Evolutionary conservation across 2,329 filamentous ascomycete genomes (phyloP), one percentile per base, ranked within the genome.

Genomic region (Aspergillus pseudotamarii): DNA sequence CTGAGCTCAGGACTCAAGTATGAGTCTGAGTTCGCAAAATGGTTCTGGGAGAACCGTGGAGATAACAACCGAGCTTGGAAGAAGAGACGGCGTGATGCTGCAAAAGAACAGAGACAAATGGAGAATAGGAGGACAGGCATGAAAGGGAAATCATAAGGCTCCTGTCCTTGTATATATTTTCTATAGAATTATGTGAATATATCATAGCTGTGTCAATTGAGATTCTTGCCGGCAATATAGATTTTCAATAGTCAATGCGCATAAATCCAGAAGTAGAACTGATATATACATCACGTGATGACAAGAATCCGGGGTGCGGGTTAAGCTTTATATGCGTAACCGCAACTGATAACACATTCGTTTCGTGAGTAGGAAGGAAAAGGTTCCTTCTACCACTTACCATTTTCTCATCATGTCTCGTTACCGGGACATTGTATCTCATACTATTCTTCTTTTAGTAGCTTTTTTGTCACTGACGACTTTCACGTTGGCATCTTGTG

Each of bases 21-120:
- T 3, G 84, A 88, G 64, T 86, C 83, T 59, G 86, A 87, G 41
- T 89, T 89, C 69, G 76, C 81, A 6, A 86, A 88, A 71, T 87
- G 85, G 82, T 89, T 89, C 71, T 89, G 81, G 80, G 81, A 82
- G 59, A 78, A 82, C 61, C 78, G 82, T 8, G 81, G 81, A 23
- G 81, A 83, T 45, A 83, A 82, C 66, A 83, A 83, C 68, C 76
- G 81, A 56, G 79, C 79, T 23, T 83, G 81, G 81, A 84, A 83
- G 70, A 86, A 83, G 76, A 77, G 85, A 66, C 78, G 86, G 63
- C 77, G 87, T 59, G 87, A 89, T 65, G 85, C 83, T 54, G 80
- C 85, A 63, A 89, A 89, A 78, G 81, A 84, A 64, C 83, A 86
- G 72, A 77, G 87, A 68, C 84, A 88, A 75, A 81, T 81, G 66